phyloP scores from a whole-genome alignment of 371 early-diverging fungal genomes.

The Mucor velutinosus region DNA sequence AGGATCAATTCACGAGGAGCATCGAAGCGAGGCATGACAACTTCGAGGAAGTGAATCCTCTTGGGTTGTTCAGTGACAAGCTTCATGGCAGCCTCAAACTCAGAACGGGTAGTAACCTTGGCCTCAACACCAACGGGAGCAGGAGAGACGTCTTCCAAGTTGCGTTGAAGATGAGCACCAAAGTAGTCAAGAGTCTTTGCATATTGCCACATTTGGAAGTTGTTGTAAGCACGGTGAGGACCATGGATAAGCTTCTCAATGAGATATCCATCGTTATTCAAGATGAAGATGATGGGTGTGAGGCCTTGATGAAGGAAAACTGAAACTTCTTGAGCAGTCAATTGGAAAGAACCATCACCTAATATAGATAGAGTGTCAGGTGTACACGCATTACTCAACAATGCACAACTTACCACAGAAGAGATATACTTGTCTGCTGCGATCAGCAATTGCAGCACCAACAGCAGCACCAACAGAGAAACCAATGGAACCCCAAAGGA shows the following conservation, averaged over 20 bases:
- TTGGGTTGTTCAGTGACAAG: conserved; percentile 19
- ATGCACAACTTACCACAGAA: conserved; percentile 33
- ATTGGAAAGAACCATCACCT: conserved; percentile 54
- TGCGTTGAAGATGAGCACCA: conserved; percentile 31
- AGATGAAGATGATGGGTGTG: conserved; percentile 44
- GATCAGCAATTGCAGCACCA: conserved; percentile 38
- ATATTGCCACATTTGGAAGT: conserved; percentile 54
- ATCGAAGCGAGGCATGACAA: conserved; percentile 42
- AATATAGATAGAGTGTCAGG: too few species aligned
- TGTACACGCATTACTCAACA: too few species aligned
- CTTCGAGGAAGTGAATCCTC: conserved; percentile 40
- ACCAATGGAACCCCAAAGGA: conserved; percentile 51
- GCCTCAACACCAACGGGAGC: conserved; percentile 26
- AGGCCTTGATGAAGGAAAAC: conserved; percentile 50
- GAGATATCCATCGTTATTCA: conserved; percentile 58
- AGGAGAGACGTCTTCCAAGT: conserved; percentile 10
- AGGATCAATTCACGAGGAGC: conserved; percentile 37
- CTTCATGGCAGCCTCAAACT: conserved; percentile 38
- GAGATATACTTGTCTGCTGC: conserved; percentile 35
- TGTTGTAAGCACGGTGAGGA: conserved; percentile 45
- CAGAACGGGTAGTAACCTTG: conserved; percentile 28
- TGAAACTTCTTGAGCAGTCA: conserved; percentile 52
- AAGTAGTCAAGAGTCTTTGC: conserved; percentile 44
- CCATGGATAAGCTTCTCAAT: conserved; percentile 58
- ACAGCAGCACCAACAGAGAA: conserved; percentile 38